Evolutionary conservation across 768 basidiomycete genomes (phyloP).

Genomic region (Tylopilus balloui): DNA sequence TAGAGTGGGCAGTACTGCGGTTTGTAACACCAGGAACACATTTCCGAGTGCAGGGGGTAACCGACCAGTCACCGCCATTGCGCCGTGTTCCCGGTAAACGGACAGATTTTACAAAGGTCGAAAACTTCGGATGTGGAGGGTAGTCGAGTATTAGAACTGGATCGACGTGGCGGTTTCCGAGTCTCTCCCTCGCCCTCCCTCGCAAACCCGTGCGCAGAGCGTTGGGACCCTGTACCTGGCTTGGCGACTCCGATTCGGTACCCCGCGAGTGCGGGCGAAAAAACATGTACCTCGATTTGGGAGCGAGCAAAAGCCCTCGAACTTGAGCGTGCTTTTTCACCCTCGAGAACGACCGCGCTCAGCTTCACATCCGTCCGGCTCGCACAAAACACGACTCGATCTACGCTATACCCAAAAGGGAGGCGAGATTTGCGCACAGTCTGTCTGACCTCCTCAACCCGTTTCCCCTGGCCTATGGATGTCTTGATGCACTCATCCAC

Average conservation of each 20-base stretch:
- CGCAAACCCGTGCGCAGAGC: too few relatives aligned
- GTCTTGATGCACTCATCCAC: slow-evolving; percentile 5
- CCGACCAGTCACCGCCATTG: slow-evolving; percentile 13
- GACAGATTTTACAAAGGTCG: not conserved
- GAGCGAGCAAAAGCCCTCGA: slow-evolving; percentile 14
- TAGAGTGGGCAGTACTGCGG: too few relatives aligned
- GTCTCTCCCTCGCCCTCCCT: not conserved
- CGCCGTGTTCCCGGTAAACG: slow-evolving; percentile 26
- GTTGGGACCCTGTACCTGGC: too few relatives aligned
- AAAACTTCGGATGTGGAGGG: not conserved
- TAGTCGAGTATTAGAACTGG: not conserved
- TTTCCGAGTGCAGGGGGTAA: too few relatives aligned
- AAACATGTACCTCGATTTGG: slow-evolving; percentile 25
- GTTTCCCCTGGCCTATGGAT: slow-evolving; percentile 17
- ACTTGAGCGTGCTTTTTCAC: not conserved
- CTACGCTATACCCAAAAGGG: slow-evolving; percentile 2
- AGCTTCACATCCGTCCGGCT: slow-evolving; percentile 10
- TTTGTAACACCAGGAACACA: too few relatives aligned
- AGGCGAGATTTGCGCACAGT: slow-evolving; percentile 5
- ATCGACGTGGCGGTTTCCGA: not conserved
- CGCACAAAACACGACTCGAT: slow-evolving; percentile 14
- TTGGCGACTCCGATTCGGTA: slow-evolving; percentile 14
- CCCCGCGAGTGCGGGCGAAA: not conserved
- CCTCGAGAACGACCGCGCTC: not conserved
- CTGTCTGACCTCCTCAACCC: not conserved